phyloP scores from a whole-genome alignment of 306 rosid species.

The Vicia faba region DNA sequence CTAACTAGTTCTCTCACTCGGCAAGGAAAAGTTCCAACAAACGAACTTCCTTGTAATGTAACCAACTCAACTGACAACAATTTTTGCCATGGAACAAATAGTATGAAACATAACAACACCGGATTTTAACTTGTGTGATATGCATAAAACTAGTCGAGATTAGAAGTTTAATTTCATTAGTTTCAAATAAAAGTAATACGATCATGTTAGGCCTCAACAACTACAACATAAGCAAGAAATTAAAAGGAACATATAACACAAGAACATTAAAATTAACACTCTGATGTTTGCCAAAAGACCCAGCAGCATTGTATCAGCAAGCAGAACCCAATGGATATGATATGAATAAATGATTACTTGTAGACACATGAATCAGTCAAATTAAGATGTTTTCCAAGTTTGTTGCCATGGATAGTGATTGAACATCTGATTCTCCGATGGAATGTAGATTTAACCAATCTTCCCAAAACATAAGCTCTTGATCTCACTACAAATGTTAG shows the following conservation, averaged over 20 bases:
- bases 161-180: not conserved
- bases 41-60: no score
- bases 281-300: no score
- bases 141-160: not conserved
- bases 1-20: no score
- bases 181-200: not conserved
- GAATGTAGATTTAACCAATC: conserved; percentile 76
- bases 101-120: no score
- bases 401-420: conserved; percentile 61
- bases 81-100: no score
- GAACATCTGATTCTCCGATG: conserved; percentile 63
- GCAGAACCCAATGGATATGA: not conserved
- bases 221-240: not conserved
- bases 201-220: not conserved
- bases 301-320: no score
- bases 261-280: no score
- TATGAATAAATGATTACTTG: conserved; percentile 35
- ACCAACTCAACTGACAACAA: no score
- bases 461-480: conserved; percentile 78
- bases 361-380: conserved; percentile 63
- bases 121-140: no score
- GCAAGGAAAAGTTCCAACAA: no score
- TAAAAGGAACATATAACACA: no score
- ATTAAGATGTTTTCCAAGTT: conserved; percentile 63
- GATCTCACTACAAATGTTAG: conserved; percentile 80